Evolutionary conservation across 139 green algal species (phyloP).

Genomic region (Penium margaritaceum): DNA sequence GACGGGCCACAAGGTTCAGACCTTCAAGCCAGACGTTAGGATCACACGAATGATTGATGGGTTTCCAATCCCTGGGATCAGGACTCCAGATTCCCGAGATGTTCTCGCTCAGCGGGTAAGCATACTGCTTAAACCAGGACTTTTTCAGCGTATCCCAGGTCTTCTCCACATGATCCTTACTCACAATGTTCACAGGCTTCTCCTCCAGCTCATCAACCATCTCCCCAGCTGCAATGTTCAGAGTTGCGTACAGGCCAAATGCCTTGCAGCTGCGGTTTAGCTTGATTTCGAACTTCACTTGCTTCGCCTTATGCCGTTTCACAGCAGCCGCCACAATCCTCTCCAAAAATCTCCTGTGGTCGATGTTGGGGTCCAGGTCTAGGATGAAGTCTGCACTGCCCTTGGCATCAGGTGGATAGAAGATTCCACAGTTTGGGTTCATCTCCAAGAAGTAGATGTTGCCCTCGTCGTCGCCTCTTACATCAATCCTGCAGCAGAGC

Average conservation of each 20-base stretch:
- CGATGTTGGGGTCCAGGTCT: slow-evolving; percentile 12
- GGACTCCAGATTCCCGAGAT: slow-evolving; percentile 27
- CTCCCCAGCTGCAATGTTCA: slow-evolving; percentile 7
- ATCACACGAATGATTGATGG: slow-evolving; percentile 34
- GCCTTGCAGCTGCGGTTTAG: neutral
- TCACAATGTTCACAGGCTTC: slow-evolving; percentile 12
- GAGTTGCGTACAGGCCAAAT: slow-evolving; percentile 10
- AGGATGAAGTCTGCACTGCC: slow-evolving; percentile 33
- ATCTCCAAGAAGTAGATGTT: slow-evolving; percentile 37
- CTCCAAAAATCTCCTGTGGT: slow-evolving; percentile 3
- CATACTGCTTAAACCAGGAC: slow-evolving; percentile 25
- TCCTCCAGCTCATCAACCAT: slow-evolving; percentile 14
- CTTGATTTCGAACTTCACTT: neutral
- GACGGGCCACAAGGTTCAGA: slow-evolving; percentile 7
- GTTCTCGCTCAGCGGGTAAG: slow-evolving; percentile 3
- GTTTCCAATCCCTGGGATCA: slow-evolving; percentile 18
- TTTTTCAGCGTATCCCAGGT: slow-evolving; percentile 4
- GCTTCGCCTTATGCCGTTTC: neutral
- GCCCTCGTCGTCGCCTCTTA: neutral
- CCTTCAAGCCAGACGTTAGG: slow-evolving; percentile 17
- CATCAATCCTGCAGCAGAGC: slow-evolving; percentile 5
- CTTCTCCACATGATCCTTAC: slow-evolving; percentile 10
- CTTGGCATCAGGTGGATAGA: slow-evolving; percentile 24
- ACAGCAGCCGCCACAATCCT: slow-evolving; percentile 8
- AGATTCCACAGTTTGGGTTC: slow-evolving; percentile 37